phyloP scores from a whole-genome alignment of 441 rosid genomes.

The Aleurites moluccanus region DNA sequence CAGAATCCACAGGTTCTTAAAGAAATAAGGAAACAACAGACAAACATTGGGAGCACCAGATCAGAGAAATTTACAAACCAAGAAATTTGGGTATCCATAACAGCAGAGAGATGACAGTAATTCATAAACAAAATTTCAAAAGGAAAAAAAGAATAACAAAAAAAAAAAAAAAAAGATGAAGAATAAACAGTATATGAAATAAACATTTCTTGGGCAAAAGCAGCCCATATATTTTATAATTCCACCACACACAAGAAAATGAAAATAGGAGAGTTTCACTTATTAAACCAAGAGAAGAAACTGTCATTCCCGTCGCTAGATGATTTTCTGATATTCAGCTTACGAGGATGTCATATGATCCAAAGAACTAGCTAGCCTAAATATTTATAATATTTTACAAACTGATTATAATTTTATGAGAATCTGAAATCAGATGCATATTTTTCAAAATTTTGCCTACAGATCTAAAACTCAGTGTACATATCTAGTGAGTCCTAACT shows the following conservation, averaged over 20 bases:
- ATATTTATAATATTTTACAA: neutral
- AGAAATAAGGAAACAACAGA: neutral
- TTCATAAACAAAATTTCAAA: no score
- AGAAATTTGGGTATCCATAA: no score
- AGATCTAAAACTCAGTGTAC: conserved; percentile 2
- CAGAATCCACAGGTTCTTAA: neutral
- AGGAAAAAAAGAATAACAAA: no score
- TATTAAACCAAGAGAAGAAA: no score
- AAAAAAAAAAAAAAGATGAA: no score
- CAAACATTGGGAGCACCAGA: no score
- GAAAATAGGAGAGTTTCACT: no score
- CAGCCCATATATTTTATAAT: neutral
- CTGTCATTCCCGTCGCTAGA: neutral
- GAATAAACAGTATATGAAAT: neutral
- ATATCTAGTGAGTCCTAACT: neutral
- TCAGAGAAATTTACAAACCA: neutral
- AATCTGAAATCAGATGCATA: neutral
- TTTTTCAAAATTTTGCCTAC: neutral
- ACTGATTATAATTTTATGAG: neutral
- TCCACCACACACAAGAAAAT: no score
- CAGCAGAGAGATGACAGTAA: neutral
- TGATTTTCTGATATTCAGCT: neutral
- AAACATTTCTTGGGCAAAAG: neutral
- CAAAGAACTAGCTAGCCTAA: neutral
- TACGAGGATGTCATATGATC: neutral